phyloP scores from a whole-genome alignment of 163 green algal genomes.

The Prototheca wickerhamii region DNA sequence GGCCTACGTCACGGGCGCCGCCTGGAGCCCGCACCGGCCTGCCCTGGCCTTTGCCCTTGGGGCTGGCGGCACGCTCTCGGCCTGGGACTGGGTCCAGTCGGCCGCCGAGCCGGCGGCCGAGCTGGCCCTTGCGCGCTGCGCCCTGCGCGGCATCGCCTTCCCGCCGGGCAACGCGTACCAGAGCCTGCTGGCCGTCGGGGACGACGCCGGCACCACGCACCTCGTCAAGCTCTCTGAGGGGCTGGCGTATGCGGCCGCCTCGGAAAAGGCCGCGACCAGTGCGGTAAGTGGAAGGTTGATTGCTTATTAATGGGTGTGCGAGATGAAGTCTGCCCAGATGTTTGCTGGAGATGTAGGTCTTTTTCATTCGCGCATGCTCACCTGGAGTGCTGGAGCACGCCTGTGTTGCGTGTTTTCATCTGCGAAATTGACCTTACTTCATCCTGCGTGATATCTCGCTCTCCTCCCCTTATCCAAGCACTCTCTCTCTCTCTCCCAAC shows the following conservation, averaged over 20 bases:
- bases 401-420: too few relatives aligned
- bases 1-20: conserved; percentile 55
- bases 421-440: too few relatives aligned
- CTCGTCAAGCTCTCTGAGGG: background rate
- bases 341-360: too few relatives aligned
- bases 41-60: background rate
- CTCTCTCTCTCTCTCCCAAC: background rate
- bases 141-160: background rate
- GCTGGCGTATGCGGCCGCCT: background rate
- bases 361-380: too few relatives aligned
- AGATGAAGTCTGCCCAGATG: background rate
- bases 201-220: background rate
- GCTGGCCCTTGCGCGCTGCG: background rate
- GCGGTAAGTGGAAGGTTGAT: too few relatives aligned
- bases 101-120: background rate
- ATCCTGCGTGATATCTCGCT: too few relatives aligned
- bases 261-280: background rate
- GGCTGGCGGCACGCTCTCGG: background rate
- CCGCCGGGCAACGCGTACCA: background rate
- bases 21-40: conserved; percentile 46
- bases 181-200: background rate
- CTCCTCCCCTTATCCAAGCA: too few relatives aligned
- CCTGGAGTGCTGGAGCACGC: too few relatives aligned
- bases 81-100: conserved; percentile 1
- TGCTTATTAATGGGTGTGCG: too few relatives aligned